Conservation (phyloP, 768 basidiomycete species). For the Trametopsis cervina region DNA sequence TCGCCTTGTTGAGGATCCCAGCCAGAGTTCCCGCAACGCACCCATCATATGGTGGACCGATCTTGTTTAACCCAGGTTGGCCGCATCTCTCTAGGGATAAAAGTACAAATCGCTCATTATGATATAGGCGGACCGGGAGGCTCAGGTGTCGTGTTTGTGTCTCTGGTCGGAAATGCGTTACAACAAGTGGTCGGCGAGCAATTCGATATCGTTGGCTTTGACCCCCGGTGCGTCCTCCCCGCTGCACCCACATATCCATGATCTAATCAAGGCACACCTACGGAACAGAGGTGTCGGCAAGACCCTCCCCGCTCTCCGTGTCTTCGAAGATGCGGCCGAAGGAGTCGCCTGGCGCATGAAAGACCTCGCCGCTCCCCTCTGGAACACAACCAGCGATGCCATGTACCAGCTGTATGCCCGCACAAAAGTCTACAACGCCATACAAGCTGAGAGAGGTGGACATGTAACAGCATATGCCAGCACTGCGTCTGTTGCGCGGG, state of each 20-base stretch:
- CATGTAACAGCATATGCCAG: conserved; percentile 14
- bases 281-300: conserved; percentile 6
- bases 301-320: conserved; percentile 3
- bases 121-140: conserved; percentile 19
- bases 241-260: background rate
- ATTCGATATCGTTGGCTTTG: conserved; percentile 26
- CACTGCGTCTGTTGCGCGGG: conserved; percentile 23
- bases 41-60: conserved; percentile 22
- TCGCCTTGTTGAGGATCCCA: conserved; percentile 23
- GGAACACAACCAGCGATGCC: conserved; percentile 1
- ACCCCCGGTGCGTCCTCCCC: conserved; percentile 16
- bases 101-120: too few species aligned
- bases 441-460: background rate
- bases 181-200: conserved; percentile 21
- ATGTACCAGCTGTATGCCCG: background rate
- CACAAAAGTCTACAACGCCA: background rate
- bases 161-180: background rate
- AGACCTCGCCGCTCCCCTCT: background rate
- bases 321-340: conserved; percentile 2
- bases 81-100: background rate
- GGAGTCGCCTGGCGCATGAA: conserved; percentile 3
- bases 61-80: conserved; percentile 26
- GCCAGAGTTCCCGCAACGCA: conserved; percentile 8
- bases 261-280: too few species aligned
- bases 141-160: conserved; percentile 17